Percentiles rank a stretch among this genome's conserved stretches.
phyloP scores from a whole-genome alignment of 2,329 filamentous ascomycete species.

The Ceratocystis variospora region DNA sequence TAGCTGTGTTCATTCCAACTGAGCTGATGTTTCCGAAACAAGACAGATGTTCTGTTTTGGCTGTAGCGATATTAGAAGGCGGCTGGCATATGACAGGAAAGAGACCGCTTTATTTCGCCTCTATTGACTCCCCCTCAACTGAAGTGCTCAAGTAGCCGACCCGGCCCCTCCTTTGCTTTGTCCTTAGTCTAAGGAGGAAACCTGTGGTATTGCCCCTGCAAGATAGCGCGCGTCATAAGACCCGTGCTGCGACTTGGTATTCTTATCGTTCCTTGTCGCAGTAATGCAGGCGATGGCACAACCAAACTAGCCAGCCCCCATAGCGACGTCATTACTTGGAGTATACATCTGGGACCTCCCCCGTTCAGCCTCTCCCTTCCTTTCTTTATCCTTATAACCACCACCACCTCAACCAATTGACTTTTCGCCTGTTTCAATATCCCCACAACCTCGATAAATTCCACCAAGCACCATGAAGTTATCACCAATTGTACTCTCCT shows the following conservation, averaged over 20 bases:
- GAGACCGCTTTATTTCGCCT: neutral
- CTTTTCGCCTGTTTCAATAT: too few species aligned
- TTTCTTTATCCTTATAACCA: neutral
- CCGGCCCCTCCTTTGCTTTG: neutral
- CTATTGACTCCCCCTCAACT: neutral
- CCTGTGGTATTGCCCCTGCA: neutral
- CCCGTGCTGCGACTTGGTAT: neutral
- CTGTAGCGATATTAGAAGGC: too few species aligned
- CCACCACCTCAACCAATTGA: neutral
- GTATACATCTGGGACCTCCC: neutral
- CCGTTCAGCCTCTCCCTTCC: neutral
- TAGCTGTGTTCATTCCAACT: too few species aligned
- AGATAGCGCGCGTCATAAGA: slow-evolving; percentile 1
- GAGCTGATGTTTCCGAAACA: too few species aligned
- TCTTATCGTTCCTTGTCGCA: neutral
- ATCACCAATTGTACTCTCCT: slow-evolving; percentile 25
- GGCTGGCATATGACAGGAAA: too few species aligned
- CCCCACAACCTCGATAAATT: too few species aligned
- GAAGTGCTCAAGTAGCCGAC: neutral
- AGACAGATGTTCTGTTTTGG: too few species aligned
- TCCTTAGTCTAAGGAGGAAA: neutral
- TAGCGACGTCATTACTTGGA: neutral
- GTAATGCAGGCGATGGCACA: neutral
- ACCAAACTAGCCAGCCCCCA: neutral
- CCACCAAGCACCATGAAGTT: slow-evolving; percentile 25